phyloP scores from a whole-genome alignment of 1,284 basidiomycete genomes.

The Cutaneotrichosporon curvatum region DNA sequence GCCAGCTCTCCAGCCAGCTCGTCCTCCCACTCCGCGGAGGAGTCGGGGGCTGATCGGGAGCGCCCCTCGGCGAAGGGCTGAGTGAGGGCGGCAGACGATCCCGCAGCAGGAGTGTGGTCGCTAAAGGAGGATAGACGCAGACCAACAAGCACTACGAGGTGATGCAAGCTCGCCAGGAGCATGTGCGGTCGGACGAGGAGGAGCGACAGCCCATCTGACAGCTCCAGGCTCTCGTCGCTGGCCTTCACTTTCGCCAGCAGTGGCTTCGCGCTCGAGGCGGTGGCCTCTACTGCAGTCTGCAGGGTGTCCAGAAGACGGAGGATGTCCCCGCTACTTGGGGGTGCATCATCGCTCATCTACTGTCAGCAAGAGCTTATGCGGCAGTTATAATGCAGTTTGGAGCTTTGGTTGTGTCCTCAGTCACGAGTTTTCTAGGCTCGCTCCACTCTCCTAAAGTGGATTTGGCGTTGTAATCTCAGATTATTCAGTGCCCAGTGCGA shows the following conservation, averaged over 20 bases:
- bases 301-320: conserved; percentile 34
- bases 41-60: conserved; percentile 3
- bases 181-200: conserved; percentile 81
- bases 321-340: conserved; percentile 27
- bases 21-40: conserved; percentile 9
- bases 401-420: conserved; percentile 30
- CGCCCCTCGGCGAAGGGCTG: conserved; percentile 13
- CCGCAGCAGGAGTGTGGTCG: conserved; percentile 8
- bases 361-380: not conserved
- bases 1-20: conserved; percentile 35
- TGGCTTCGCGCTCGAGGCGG: conserved; percentile 30
- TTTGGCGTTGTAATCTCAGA: conserved; percentile 41
- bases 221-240: conserved; percentile 53
- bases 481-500: conserved; percentile 47
- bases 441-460: conserved; percentile 44
- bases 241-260: conserved; percentile 38
- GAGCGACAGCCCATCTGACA: conserved; percentile 77
- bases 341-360: conserved; percentile 22
- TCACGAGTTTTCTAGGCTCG: conserved; percentile 51
- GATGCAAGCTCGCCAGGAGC: conserved; percentile 80
- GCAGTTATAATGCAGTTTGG: too few relatives aligned
- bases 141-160: conserved; percentile 68
- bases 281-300: conserved; percentile 39
- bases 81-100: conserved; percentile 18
- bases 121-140: conserved; percentile 40